Conservation (phyloP, 805 yeast species). For the Candida dajiaensis region DNA sequence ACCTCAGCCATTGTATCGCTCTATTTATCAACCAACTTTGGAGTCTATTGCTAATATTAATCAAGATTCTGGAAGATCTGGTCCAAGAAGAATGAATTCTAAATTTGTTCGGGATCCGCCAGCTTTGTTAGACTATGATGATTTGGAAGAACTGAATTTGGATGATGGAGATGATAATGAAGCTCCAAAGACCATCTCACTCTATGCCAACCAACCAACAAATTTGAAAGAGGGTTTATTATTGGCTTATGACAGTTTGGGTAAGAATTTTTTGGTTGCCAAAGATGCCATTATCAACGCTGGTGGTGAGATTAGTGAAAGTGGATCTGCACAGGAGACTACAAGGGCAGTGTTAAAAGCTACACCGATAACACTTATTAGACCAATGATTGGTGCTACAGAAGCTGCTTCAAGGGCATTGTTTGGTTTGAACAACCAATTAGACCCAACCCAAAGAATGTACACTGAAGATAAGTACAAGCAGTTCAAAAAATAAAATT, state of each 20-base stretch:
- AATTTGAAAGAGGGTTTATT: constrained; percentile 65
- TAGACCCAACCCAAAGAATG: constrained; percentile 58
- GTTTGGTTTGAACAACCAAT: constrained; percentile 75
- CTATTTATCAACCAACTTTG: constrained; percentile 22
- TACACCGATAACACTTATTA: constrained; percentile 71
- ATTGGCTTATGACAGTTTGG: constrained; percentile 70
- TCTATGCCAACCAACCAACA: constrained; percentile 81
- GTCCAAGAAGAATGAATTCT: not conserved
- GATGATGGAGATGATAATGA: constrained; percentile 21
- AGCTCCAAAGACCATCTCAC: constrained; percentile 46
- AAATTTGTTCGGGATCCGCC: constrained; percentile 1
- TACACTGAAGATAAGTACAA: constrained; percentile 67
- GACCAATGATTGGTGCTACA: constrained; percentile 90
- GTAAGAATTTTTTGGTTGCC: constrained; percentile 61
- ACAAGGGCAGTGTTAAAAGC: constrained; percentile 63
- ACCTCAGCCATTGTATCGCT: constrained; percentile 16
- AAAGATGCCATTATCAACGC: constrained; percentile 55
- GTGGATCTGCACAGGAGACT: constrained; percentile 62
- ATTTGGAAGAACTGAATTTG: constrained; percentile 4
- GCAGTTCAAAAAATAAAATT: constrained; percentile 7
- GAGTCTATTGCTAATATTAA: constrained; percentile 21
- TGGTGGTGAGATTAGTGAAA: constrained; percentile 54
- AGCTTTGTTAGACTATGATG: constrained; percentile 18
- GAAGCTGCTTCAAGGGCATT: constrained; percentile 81
- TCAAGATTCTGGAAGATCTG: constrained; percentile 1